Evolutionary conservation across 768 basidiomycete species (phyloP).

Genomic region (Pulveroboletus frians): DNA sequence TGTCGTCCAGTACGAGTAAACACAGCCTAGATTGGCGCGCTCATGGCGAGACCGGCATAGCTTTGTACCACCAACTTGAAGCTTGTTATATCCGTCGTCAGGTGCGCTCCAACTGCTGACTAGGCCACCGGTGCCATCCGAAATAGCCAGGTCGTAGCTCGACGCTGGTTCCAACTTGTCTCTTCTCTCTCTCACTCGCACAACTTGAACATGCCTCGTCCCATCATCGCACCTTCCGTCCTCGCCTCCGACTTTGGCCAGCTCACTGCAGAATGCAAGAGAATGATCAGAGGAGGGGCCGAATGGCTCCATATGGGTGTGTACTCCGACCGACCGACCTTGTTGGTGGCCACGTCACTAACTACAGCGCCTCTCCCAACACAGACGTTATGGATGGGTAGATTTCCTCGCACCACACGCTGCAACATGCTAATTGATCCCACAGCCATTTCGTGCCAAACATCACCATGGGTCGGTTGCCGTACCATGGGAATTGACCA

Average conservation of each 20-base stretch:
- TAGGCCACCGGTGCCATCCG: not conserved
- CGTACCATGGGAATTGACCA: not conserved
- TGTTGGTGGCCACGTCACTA: slow-evolving; percentile 8
- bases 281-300: slow-evolving; percentile 93
- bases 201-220: slow-evolving; percentile 75
- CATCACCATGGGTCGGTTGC: slow-evolving; percentile 84
- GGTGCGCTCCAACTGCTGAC: too few species aligned
- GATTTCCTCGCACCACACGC: slow-evolving; percentile 7
- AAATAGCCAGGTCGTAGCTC: slow-evolving; percentile 28
- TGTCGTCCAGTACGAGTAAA: too few species aligned
- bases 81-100: slow-evolving; percentile 1
- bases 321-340: slow-evolving; percentile 33
- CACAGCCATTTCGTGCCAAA: slow-evolving; percentile 95
- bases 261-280: slow-evolving; percentile 89
- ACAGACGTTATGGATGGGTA: slow-evolving; percentile 98
- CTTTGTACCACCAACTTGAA: too few species aligned
- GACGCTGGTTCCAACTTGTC: slow-evolving; percentile 1
- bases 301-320: slow-evolving; percentile 99
- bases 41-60: too few species aligned
- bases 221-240: slow-evolving; percentile 95
- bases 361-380: slow-evolving; percentile 2
- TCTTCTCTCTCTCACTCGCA: slow-evolving; percentile 6
- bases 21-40: too few species aligned
- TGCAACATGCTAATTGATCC: slow-evolving; percentile 1
- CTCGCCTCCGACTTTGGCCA: slow-evolving; percentile 97